Base-by-base conservation (phyloP, 208 protist species). In the Naegleria gruberi region DNA sequence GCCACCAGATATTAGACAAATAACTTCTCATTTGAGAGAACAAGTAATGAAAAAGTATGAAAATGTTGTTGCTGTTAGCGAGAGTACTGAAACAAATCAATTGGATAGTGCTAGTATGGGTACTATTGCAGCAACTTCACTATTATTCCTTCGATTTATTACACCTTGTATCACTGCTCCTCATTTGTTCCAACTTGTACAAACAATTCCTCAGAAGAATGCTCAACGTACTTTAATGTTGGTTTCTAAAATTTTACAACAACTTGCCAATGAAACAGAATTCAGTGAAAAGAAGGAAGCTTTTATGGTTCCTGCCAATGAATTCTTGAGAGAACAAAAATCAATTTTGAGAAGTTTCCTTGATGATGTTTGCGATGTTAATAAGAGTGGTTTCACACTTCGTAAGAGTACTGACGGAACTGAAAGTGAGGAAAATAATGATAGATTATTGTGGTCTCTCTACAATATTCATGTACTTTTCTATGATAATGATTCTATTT, bases 211-310 rank as follows among this genome's bases (percentile, higher is more conserved):
- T 43, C 37, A 19, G 12, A 85, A 40, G 34, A 85, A 44, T n/a
- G 82, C 41, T 6, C 41, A 44, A 43, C 23, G 82, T 42, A 85
- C 82, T 43, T n/a, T 85, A 6, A 85, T 85, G 82, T 8, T 85
- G 0, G 23, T 85, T 34, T 42, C 82, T n/a, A 85, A 85, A 34
- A 46, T 85, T 85, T 85, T 85, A 85, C 82, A 85, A 46, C 23
- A 85, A 42, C n/a, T 30, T 1, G 37, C 82, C 10, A 85, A 85
- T 85, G 17, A 45, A 34, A 40, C 34, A 12, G 37, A 44, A 85
- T 46, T 85, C 7, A 19, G 17, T 23, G 65, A 77, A 77, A 85
- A 46, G 82, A 85, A 85, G 41, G 82, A 85, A 85, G 17, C 8
- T 30, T 85, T 46, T 45, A 85, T 85, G 82, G 12, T 44, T 10